A percentile compares a stretch with the other conserved stretches of the same genome.
These are phyloP conservation scores for Hemileia vastatrix DNA, from an alignment of 1,284 basidiomycete genomes.

Conservation along the genomic window DNA sequence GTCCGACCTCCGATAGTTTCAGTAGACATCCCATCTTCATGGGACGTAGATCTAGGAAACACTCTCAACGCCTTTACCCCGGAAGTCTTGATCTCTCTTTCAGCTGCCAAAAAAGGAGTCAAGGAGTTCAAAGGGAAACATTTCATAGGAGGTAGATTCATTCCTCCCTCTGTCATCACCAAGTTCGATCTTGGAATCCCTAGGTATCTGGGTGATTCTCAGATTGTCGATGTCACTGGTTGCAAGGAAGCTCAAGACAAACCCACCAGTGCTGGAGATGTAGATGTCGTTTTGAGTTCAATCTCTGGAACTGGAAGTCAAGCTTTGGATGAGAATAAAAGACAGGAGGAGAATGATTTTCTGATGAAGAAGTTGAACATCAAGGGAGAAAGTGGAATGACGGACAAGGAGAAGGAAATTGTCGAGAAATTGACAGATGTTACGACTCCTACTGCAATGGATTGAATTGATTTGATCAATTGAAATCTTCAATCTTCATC, in stretches of 20 bases:
- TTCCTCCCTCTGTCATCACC: conserved; percentile 58
- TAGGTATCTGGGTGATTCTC: conserved; percentile 33
- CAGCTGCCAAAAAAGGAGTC: conserved; percentile 85
- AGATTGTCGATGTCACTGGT: conserved; percentile 41
- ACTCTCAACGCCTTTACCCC: conserved; percentile 52
- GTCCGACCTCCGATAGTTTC: conserved; percentile 54
- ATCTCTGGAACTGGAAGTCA: too few relatives aligned
- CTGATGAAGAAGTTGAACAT: not conserved
- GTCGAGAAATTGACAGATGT: too few relatives aligned
- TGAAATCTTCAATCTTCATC: too few relatives aligned
- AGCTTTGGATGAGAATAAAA: too few relatives aligned
- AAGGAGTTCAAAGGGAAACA: conserved; percentile 66
- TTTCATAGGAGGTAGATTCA: conserved; percentile 84
- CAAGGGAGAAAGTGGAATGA: too few relatives aligned
- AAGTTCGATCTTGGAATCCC: conserved; percentile 34
- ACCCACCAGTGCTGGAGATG: not conserved
- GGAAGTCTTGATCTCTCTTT: conserved; percentile 75
- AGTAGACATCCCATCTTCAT: conserved; percentile 90
- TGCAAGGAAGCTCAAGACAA: not conserved
- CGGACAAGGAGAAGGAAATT: too few relatives aligned
- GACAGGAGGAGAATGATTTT: not conserved
- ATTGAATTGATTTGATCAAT: too few relatives aligned
- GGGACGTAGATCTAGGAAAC: conserved; percentile 74
- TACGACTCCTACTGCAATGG: too few relatives aligned
- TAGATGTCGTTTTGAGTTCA: too few relatives aligned